Evolutionary conservation across 148 eudicot genomes (phyloP).

Genomic region (Oxyria digyna): DNA sequence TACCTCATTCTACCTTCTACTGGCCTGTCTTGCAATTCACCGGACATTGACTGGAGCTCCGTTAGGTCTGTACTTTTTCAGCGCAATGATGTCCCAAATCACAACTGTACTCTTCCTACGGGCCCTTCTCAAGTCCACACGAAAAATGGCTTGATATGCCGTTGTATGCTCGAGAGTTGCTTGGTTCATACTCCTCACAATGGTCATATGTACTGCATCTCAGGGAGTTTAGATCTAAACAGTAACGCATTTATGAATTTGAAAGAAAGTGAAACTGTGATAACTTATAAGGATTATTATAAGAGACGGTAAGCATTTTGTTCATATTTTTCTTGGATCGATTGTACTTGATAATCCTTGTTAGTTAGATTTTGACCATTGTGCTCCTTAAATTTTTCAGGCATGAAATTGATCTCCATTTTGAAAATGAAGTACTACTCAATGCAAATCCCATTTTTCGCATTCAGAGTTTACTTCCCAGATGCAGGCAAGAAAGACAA

Average conservation of each 20-base stretch:
- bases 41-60: constrained; percentile 43
- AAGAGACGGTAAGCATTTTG: constrained; percentile 28
- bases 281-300: constrained; percentile 54
- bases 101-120: constrained; percentile 6
- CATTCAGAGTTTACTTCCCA: constrained; percentile 45
- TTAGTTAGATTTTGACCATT: not conserved
- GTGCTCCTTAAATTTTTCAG: constrained; percentile 22
- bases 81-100: not conserved
- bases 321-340: not conserved
- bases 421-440: constrained; percentile 38
- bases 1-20: constrained; percentile 65
- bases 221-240: constrained; percentile 34
- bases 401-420: constrained; percentile 48
- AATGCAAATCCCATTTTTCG: constrained; percentile 41
- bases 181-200: constrained; percentile 77
- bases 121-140: constrained; percentile 21
- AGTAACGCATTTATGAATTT: constrained; percentile 35
- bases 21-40: constrained; percentile 12
- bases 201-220: constrained; percentile 40
- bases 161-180: constrained; percentile 47
- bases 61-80: constrained; percentile 36
- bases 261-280: constrained; percentile 19
- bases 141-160: constrained; percentile 30
- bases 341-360: not conserved
- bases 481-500: constrained; percentile 27